Conservation (phyloP, 805 yeast species). For the Candida gorgasii region DNA sequence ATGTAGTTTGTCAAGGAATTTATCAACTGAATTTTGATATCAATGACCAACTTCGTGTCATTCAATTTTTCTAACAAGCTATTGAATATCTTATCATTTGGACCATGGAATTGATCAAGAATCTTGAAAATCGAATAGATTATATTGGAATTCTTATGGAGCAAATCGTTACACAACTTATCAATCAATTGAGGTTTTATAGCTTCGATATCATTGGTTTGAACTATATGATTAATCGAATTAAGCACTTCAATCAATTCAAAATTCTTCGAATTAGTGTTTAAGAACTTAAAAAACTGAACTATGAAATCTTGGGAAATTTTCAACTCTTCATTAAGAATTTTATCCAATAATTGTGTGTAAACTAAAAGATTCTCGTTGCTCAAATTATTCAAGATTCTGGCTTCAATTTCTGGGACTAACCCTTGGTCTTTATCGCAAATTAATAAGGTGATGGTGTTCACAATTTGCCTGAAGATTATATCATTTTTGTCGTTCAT, state of each 20-base stretch:
- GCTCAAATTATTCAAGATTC: conserved; percentile 24
- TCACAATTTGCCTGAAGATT: conserved; percentile 53
- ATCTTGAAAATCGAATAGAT: conserved; percentile 11
- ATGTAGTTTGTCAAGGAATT: conserved; percentile 12
- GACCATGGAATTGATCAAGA: conserved; percentile 10
- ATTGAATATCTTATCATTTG: conserved; percentile 8
- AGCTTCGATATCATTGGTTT: not conserved
- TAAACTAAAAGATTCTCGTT: conserved; percentile 13
- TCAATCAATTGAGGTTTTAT: conserved; percentile 7
- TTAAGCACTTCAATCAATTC: conserved; percentile 15
- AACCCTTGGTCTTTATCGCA: not conserved
- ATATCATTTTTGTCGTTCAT: conserved; percentile 47
- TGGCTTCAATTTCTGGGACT: conserved; percentile 19
- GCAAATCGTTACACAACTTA: conserved; percentile 11
- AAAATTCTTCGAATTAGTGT: conserved; percentile 11
- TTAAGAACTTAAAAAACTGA: conserved; percentile 12
- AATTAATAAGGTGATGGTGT: conserved; percentile 33
- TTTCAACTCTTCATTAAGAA: conserved; percentile 1
- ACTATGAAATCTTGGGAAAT: conserved; percentile 12
- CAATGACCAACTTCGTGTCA: conserved; percentile 15
- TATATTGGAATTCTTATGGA: conserved; percentile 12
- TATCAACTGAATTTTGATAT: conserved; percentile 15
- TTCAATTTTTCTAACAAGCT: conserved; percentile 11
- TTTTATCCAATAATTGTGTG: conserved; percentile 12
- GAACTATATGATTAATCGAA: conserved; percentile 9